phyloP scores from a whole-genome alignment of 2,329 filamentous ascomycete species.

The Allantophomopsis cytisporea region DNA sequence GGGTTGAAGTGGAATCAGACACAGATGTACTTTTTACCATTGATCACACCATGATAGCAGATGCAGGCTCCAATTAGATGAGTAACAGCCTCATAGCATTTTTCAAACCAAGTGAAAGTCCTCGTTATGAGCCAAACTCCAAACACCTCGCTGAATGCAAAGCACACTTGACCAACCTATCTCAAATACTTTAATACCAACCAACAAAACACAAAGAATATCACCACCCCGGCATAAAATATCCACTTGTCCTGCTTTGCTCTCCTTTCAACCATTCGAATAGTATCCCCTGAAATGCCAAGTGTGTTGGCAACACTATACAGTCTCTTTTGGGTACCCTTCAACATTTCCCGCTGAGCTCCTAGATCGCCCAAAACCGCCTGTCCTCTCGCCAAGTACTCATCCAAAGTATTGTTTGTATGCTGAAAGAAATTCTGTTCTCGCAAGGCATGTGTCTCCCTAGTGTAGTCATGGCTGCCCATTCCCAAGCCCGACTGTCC shows the following conservation, averaged over 20 bases:
- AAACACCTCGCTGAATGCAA: constrained; percentile 13
- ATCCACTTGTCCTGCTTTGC: constrained; percentile 98
- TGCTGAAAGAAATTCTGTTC: constrained; percentile 80
- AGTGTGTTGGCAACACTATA: constrained; percentile 92
- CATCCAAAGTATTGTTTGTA: constrained; percentile 78
- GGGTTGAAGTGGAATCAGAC: constrained; percentile 46
- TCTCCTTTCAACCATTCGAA: constrained; percentile 86
- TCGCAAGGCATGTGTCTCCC: constrained; percentile 73
- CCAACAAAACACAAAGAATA: constrained; percentile 90
- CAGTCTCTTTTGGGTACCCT: constrained; percentile 80
- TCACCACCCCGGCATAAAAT: constrained; percentile 72
- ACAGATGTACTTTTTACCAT: constrained; percentile 63
- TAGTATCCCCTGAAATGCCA: constrained; percentile 88
- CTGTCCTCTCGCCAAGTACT: constrained; percentile 83
- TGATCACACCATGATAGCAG: constrained; percentile 30
- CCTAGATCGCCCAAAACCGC: constrained; percentile 82
- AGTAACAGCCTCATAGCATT: too few relatives aligned
- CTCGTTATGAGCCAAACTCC: constrained; percentile 4
- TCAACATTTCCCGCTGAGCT: constrained; percentile 85
- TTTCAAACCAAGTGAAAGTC: background rate
- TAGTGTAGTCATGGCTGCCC: constrained; percentile 46
- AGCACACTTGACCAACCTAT: constrained; percentile 19
- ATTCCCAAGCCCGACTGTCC: constrained; percentile 22
- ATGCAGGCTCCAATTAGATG: too few relatives aligned
- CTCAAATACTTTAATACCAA: constrained; percentile 75